Evolutionary conservation across 2,329 filamentous ascomycete genomes (phyloP).

Genomic region (Colletotrichum lini): DNA sequence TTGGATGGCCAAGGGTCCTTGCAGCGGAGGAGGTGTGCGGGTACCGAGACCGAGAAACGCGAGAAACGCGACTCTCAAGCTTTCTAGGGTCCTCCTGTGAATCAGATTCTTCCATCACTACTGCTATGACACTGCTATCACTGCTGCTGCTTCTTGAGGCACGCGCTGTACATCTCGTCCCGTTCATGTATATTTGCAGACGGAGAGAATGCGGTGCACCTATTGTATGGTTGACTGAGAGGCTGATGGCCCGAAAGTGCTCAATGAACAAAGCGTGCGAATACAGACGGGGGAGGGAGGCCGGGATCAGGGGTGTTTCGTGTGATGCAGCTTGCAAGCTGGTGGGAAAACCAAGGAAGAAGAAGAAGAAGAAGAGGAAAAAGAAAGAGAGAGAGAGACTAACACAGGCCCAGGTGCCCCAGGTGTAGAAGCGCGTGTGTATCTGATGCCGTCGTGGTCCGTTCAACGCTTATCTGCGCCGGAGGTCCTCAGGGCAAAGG

Average conservation of each 20-base stretch:
- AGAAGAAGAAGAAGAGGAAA: not conserved
- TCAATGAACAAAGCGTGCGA: not conserved
- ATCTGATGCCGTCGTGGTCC: constrained; percentile 24
- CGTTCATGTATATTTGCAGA: not conserved
- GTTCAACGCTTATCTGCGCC: constrained; percentile 4
- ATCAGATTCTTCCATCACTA: too few relatives aligned
- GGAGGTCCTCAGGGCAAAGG: constrained; percentile 14
- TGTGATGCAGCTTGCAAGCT: constrained; percentile 18
- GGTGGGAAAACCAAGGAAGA: not conserved
- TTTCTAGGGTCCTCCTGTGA: not conserved
- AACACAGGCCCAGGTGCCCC: constrained; percentile 11
- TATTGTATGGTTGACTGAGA: not conserved
- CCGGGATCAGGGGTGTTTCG: constrained; percentile 25
- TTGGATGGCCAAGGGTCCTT: constrained; percentile 1
- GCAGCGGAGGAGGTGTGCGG: not conserved
- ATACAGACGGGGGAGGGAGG: not conserved
- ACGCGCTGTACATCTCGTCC: constrained; percentile 8
- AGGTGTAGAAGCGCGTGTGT: constrained; percentile 14
- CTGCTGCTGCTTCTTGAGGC: constrained; percentile 9
- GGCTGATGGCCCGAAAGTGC: not conserved
- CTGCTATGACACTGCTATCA: not conserved
- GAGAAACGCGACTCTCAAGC: not conserved
- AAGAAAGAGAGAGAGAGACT: constrained; percentile 1
- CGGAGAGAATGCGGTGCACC: not conserved
- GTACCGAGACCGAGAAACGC: constrained; percentile 8